phyloP scores from a whole-genome alignment of 1,284 basidiomycete species.

The Polyporus tsugae region DNA sequence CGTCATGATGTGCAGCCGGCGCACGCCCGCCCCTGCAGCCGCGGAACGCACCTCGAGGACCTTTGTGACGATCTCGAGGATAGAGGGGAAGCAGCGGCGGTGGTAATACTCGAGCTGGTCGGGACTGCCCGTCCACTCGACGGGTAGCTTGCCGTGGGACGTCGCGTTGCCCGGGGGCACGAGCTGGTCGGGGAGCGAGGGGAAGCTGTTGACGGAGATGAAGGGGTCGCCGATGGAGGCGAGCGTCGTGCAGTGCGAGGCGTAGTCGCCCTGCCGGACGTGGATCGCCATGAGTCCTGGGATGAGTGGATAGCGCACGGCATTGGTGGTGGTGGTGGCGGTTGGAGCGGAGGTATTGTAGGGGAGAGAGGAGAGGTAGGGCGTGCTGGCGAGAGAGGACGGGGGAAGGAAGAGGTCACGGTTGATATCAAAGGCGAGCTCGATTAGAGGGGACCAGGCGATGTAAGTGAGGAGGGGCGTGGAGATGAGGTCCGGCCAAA shows the following conservation, averaged over 20 bases:
- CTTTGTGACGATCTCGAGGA: slow-evolving; percentile 52
- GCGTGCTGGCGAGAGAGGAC: slow-evolving; percentile 20
- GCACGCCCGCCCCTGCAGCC: slow-evolving; percentile 38
- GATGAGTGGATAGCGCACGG: slow-evolving; percentile 25
- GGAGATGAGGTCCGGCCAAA: slow-evolving; percentile 53
- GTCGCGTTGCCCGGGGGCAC: not conserved
- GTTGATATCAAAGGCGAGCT: slow-evolving; percentile 52
- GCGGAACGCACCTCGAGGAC: slow-evolving; percentile 47
- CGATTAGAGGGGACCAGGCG: slow-evolving; percentile 68
- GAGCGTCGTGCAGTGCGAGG: slow-evolving; percentile 58
- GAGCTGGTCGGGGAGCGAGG: slow-evolving; percentile 44
- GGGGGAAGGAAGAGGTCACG: slow-evolving; percentile 43
- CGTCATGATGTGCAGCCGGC: slow-evolving; percentile 61
- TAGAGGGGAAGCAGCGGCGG: slow-evolving; percentile 56
- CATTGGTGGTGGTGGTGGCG: not conserved
- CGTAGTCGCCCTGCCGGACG: slow-evolving; percentile 68
- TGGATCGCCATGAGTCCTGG: slow-evolving; percentile 63
- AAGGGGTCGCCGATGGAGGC: slow-evolving; percentile 51
- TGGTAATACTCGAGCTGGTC: slow-evolving; percentile 40
- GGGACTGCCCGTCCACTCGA: not conserved
- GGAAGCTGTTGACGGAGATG: slow-evolving; percentile 51
- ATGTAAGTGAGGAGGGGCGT: slow-evolving; percentile 63
- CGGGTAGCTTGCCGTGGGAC: not conserved
- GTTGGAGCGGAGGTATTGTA: slow-evolving; percentile 30
- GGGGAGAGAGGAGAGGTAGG: slow-evolving; percentile 18